A percentile compares a stretch with the other conserved stretches of the same genome.
phyloP scores from a whole-genome alignment of 2,329 filamentous ascomycete species.

The Harringtonia lauricola region DNA sequence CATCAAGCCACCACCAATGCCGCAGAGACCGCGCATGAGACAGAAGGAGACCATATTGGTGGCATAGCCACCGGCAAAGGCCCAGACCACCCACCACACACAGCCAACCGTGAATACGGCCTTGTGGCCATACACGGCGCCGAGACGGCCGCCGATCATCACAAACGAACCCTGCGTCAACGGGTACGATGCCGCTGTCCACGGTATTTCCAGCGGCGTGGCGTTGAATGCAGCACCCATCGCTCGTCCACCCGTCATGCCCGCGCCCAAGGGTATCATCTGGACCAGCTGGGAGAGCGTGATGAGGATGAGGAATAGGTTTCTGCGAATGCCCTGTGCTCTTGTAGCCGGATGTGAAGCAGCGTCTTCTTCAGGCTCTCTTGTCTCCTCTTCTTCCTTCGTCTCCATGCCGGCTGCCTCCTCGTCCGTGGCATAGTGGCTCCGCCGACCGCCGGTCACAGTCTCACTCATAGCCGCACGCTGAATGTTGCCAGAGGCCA shows the following conservation, averaged over 20 bases:
- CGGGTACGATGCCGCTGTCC: slow-evolving; percentile 1
- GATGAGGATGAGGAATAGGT: not conserved
- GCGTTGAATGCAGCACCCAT: not conserved
- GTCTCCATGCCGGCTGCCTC: too few relatives aligned
- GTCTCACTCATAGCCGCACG: too few relatives aligned
- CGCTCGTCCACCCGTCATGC: not conserved
- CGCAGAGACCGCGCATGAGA: slow-evolving; percentile 31
- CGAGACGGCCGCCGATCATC: slow-evolving; percentile 36
- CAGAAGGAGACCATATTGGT: slow-evolving; percentile 29
- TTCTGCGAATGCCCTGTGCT: too few relatives aligned
- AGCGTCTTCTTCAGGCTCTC: too few relatives aligned
- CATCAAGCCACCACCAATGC: slow-evolving; percentile 38
- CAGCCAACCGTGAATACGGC: slow-evolving; percentile 33
- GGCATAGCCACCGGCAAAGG: slow-evolving; percentile 31
- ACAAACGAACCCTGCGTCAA: slow-evolving; percentile 41
- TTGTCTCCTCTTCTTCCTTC: too few relatives aligned
- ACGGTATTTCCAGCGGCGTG: not conserved
- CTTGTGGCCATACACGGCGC: slow-evolving; percentile 40
- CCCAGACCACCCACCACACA: slow-evolving; percentile 28
- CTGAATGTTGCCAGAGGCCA: too few relatives aligned
- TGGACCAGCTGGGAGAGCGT: not conserved
- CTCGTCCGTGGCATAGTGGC: too few relatives aligned
- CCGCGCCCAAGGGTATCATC: not conserved
- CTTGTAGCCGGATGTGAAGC: too few relatives aligned
- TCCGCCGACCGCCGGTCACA: too few relatives aligned